Evolutionary conservation across 2,329 filamentous ascomycete genomes (phyloP).

Genomic region (Colletotrichum melonis): DNA sequence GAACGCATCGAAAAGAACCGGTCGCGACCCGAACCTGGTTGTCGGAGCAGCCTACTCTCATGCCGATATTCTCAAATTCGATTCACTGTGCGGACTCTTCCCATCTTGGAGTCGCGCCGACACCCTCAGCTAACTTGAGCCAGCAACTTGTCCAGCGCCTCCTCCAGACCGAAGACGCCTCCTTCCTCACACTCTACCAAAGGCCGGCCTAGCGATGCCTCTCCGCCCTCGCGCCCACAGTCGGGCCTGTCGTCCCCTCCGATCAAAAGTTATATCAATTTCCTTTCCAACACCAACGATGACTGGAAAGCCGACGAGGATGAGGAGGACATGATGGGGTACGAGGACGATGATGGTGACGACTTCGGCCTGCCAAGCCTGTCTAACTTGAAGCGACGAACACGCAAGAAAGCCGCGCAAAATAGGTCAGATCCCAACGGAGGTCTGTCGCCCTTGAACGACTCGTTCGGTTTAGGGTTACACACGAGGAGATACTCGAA

Average conservation of each 20-base stretch:
- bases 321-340: constrained; percentile 82
- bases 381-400: constrained; percentile 87
- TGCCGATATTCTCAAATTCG: constrained; percentile 91
- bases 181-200: constrained; percentile 69
- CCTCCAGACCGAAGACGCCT: constrained; percentile 80
- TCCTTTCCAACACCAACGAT: constrained; percentile 83
- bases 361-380: constrained; percentile 96
- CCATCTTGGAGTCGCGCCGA: not conserved
- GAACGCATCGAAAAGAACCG: constrained; percentile 62
- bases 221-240: constrained; percentile 65
- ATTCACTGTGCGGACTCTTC: constrained; percentile 72
- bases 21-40: constrained; percentile 76
- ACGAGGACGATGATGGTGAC: constrained; percentile 88
- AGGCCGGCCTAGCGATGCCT: constrained; percentile 64
- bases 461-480: constrained; percentile 48
- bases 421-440: constrained; percentile 45
- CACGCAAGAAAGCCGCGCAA: constrained; percentile 62
- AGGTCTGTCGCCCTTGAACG: constrained; percentile 49
- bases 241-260: constrained; percentile 70
- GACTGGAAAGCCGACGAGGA: constrained; percentile 82
- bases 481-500: constrained; percentile 75
- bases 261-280: constrained; percentile 81
- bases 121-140: constrained; percentile 25
- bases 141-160: constrained; percentile 70
- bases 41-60: constrained; percentile 97